Evolutionary conservation across 306 rosid species (phyloP), one percentile per base, ranked within the genome.

Genomic region (Dryas octopetala): DNA sequence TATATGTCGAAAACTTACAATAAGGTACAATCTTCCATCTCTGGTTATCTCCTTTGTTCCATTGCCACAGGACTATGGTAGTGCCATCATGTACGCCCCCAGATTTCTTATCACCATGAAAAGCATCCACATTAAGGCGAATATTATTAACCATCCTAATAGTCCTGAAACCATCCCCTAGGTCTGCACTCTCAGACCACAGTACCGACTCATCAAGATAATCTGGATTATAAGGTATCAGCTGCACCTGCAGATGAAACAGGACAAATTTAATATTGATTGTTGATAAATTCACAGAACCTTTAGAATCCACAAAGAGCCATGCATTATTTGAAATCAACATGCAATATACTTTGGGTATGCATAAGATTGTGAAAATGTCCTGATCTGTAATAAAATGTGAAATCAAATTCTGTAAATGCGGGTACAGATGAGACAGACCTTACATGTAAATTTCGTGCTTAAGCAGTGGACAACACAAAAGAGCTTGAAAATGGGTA

Each of bases 41-140:
- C 78, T 90, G 98, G 89, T 90, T 93, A 50, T 90, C 96, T 62
- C 96, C 95, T 23, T 80, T 79, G 84, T 93, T 90, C 92, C 96
- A 90, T 0, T 83, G 53, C 96, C 94, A 93, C 72, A 90, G 87
- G 66, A 89, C 96, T 61, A 93, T 68, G 6, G 83, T 74, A 41
- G 94, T 93, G 78, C 96, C 96, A 79, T 93, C 92, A 66, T 58
- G 96, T 32, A 93, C 88, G n/a, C 98, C 98, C 48, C 93, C 97
- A 69, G 96, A 90, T 17, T 78, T 62, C 85, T 87, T 82, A 48
- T 92, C 96, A 5, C 96, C 98, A 32, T 89, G 96, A 79, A 70
- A 90, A 19, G 92, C 97, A 82, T 92, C 98, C 80, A 93, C 81
- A 68, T 88, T 87, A 59, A 93, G 94, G 41, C 4, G 89, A 83